Base-by-base conservation (phyloP, 2,329 filamentous ascomycete genomes). In the Phyllosticta paracitricarpa region DNA sequence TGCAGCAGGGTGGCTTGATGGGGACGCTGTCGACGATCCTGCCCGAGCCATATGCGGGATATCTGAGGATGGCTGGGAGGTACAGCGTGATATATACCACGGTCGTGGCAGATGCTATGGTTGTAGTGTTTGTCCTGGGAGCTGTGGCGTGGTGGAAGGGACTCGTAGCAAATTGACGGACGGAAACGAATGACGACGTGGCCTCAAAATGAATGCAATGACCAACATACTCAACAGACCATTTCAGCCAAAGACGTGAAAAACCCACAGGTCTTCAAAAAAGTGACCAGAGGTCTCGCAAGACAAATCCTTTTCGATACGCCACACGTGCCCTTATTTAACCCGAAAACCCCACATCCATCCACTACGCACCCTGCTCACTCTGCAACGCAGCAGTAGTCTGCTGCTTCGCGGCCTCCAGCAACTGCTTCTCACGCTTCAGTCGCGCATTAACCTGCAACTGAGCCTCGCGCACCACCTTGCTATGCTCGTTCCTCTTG, bases 51-150 rank as follows among this genome's bases (percentile, higher is more conserved):
- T 81, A 83, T 61, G 82, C 79, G 67, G 81, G 82, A 3, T 88
- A 87, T 68, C 71, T 89, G 22, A 79, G 81, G 68, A 77, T 86
- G 28, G 78, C 78, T 48, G 77, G 87, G 68, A 78, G 85, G 65
- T 92, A 91, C 71, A 81, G 81, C 19, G 82, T 86, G 71, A 89
- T 92, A 60, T 87, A 88, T 66, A 83, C 81, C 59, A 89, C 88
- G 4, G 83, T 92, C 25, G 81, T 87, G 69, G 81, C 80, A 33
- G 89, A 93, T 72, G 84, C 89, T n/a, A 78, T 91, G 77, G 83
- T 88, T 1, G 84, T 88, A 63, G 81, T 92, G 8, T 93, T 92
- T 73, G 86, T 92, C 58, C 72, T 93, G 64, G 89, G 88, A 12
- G 78, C 80, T 9, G 68, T 78, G 54, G 76, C 75, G 57, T 81